Percentiles rank a stretch among this genome's conserved stretches.
These are phyloP conservation scores for Melaleuca quinquenervia DNA, from an alignment of 345 rosid genomes.

Conservation along the genomic window DNA sequence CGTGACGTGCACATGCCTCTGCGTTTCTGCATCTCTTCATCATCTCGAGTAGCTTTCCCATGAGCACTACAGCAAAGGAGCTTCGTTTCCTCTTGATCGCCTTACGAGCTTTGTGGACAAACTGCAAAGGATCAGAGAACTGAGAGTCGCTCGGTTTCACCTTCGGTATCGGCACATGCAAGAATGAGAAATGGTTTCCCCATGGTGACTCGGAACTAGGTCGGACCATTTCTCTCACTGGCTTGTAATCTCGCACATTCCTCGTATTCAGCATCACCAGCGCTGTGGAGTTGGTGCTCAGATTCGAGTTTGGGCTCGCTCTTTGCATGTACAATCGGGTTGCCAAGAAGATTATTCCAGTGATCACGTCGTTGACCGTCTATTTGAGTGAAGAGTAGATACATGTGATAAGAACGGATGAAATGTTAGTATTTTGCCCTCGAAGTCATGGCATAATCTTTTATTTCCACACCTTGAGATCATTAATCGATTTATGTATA, in stretches of 20 bases:
- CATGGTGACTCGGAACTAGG: slow-evolving; percentile 22
- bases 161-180: slow-evolving; percentile 19
- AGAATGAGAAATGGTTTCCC: slow-evolving; percentile 32
- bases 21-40: slow-evolving; percentile 18
- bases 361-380: slow-evolving; percentile 44
- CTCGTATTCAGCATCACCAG: slow-evolving; percentile 43
- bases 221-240: slow-evolving; percentile 34
- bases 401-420: background rate
- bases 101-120: slow-evolving; percentile 7
- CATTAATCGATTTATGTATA: background rate
- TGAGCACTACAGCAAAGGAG: slow-evolving; percentile 16
- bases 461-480: background rate
- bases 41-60: slow-evolving; percentile 9
- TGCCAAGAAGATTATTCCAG: slow-evolving; percentile 36
- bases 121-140: slow-evolving; percentile 10
- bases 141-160: background rate
- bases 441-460: background rate
- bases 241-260: slow-evolving; percentile 23
- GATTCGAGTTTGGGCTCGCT: background rate
- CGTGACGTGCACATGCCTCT: slow-evolving; percentile 5
- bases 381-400: background rate
- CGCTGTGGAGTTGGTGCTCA: slow-evolving; percentile 17
- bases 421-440: background rate
- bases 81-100: slow-evolving; percentile 8
- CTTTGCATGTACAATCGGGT: slow-evolving; percentile 33